Conservation (phyloP, 495 filamentous ascomycete species). For the Articulospora tetracladia region DNA sequence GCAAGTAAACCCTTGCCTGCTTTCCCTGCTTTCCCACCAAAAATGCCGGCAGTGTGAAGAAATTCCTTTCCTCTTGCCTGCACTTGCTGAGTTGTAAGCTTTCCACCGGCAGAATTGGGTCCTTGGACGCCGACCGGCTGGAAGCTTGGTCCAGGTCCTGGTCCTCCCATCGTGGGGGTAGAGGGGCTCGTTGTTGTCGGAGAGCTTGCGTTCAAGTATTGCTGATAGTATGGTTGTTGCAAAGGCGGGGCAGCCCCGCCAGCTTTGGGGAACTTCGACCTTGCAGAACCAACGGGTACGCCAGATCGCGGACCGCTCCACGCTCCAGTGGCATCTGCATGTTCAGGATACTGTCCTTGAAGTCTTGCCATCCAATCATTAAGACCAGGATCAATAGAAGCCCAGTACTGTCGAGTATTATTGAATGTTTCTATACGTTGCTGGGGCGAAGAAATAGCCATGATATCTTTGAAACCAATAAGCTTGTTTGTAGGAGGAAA, state of each 20-base stretch:
- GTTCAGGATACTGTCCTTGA: slow-evolving; percentile 17
- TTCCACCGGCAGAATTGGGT: slow-evolving; percentile 25
- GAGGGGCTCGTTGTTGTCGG: slow-evolving; percentile 34
- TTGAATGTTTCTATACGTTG: slow-evolving; percentile 70
- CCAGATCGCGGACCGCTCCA: slow-evolving; percentile 4
- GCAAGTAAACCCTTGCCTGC: slow-evolving; percentile 84
- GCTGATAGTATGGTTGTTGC: slow-evolving; percentile 51
- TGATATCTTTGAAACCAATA: slow-evolving; percentile 22
- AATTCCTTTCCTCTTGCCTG: slow-evolving; percentile 81
- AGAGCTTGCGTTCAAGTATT: slow-evolving; percentile 38
- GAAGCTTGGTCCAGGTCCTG: slow-evolving; percentile 22
- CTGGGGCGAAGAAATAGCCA: slow-evolving; percentile 21
- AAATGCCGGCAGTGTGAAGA: slow-evolving; percentile 69
- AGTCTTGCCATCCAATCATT: slow-evolving; percentile 59
- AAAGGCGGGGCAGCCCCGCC: slow-evolving; percentile 29
- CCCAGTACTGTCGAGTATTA: slow-evolving; percentile 65
- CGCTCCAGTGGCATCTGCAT: slow-evolving; percentile 22
- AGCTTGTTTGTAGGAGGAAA: slow-evolving; percentile 9
- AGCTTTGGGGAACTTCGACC: slow-evolving; percentile 45
- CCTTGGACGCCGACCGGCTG: slow-evolving; percentile 19
- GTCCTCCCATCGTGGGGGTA: slow-evolving; percentile 26
- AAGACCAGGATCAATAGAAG: slow-evolving; percentile 67
- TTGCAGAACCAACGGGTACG: slow-evolving; percentile 25
- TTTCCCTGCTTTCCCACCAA: slow-evolving; percentile 67
- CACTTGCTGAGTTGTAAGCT: slow-evolving; percentile 43